Conservation (phyloP, 371 early-diverging fungal genomes). For the Apophysomyces variabilis region DNA sequence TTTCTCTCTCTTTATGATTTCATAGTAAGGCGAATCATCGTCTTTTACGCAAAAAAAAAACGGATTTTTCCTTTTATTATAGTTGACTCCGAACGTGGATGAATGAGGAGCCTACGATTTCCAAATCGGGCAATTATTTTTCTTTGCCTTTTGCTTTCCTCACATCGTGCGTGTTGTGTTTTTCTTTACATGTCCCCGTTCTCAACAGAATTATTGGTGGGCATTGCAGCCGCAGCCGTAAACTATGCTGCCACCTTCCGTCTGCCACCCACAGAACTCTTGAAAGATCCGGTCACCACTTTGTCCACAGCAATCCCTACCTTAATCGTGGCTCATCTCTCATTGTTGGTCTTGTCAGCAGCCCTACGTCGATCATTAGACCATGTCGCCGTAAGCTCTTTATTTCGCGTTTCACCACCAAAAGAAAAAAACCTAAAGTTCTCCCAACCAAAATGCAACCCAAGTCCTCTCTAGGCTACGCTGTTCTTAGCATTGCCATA, state of each 20-base stretch:
- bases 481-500: constrained; percentile 24
- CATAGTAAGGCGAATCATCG: background rate
- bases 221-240: constrained; percentile 8
- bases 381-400: constrained; percentile 12
- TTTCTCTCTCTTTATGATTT: background rate
- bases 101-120: background rate
- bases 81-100: background rate
- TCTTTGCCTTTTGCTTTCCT: background rate
- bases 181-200: background rate
- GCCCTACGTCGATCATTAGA: constrained; percentile 13
- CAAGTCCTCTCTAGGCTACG: constrained; percentile 33
- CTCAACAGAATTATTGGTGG: constrained; percentile 2
- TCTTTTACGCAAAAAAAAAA: background rate
- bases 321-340: constrained; percentile 36
- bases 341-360: constrained; percentile 27
- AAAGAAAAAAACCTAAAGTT: too few relatives aligned
- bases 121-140: background rate
- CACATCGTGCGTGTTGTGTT: background rate
- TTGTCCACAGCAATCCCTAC: constrained; percentile 39
- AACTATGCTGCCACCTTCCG: constrained; percentile 45
- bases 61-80: background rate
- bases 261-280: constrained; percentile 37
- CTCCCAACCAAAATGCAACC: background rate
- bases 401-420: background rate
- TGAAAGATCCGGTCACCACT: constrained; percentile 46